Conservation (phyloP, 2,329 filamentous ascomycete genomes). For the Exserohilum turcica region DNA sequence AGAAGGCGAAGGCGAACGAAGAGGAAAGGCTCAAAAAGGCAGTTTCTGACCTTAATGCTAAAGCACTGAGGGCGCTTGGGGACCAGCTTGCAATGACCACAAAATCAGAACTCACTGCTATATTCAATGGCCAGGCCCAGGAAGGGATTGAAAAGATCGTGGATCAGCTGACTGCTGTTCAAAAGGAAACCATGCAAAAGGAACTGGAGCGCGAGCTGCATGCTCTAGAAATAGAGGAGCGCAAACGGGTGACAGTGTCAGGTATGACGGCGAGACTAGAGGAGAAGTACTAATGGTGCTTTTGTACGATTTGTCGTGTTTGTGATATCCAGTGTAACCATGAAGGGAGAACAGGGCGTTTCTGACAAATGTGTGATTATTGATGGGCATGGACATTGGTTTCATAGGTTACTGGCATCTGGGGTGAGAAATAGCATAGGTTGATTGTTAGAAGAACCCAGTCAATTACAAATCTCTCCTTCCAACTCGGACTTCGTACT, state of each 20-base stretch:
- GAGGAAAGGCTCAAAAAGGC: slow-evolving; percentile 33
- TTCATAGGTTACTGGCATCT: neutral
- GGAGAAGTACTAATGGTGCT: slow-evolving; percentile 32
- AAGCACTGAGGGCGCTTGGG: slow-evolving; percentile 49
- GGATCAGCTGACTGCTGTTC: slow-evolving; percentile 40
- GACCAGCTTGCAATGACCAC: slow-evolving; percentile 48
- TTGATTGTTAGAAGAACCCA: neutral
- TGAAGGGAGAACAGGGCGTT: slow-evolving; percentile 4
- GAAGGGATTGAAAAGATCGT: slow-evolving; percentile 39
- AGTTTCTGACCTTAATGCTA: slow-evolving; percentile 39
- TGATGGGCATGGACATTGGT: neutral
- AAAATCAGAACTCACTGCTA: slow-evolving; percentile 38
- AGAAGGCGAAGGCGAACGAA: slow-evolving; percentile 40
- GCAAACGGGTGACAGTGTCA: slow-evolving; percentile 24
- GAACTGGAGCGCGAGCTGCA: slow-evolving; percentile 31
- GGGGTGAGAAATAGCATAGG: neutral
- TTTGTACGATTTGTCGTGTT: slow-evolving; percentile 5
- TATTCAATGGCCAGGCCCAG: slow-evolving; percentile 31
- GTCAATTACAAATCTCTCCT: neutral
- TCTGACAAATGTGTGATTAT: neutral
- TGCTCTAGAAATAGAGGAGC: slow-evolving; percentile 20
- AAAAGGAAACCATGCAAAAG: slow-evolving; percentile 35
- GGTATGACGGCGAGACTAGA: slow-evolving; percentile 45
- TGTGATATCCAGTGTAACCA: slow-evolving; percentile 8
- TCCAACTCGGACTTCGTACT: neutral